Base-by-base conservation (phyloP, 495 filamentous ascomycete species). In the Xylaria acuta region DNA sequence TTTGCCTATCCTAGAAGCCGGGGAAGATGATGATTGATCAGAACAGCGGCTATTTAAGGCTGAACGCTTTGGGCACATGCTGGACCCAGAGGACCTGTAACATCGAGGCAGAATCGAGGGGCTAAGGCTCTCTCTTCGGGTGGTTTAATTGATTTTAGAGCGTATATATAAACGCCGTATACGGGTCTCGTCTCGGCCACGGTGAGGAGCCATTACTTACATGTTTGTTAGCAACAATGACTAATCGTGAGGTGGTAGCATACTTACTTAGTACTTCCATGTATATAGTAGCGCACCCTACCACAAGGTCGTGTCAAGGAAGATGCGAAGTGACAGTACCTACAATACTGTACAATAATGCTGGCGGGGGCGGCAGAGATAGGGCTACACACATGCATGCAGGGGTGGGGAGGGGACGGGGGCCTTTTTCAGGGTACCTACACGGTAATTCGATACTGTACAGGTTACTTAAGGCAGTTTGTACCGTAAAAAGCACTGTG, bases 1-100 rank as follows among this genome's bases (percentile, higher is more conserved):
- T 69, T 60, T 69, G 27, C 38, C 67, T 36, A n/a, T 45, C 51
- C 38, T 30, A 58, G 67, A 60, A 69, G 67, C 67, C 36, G 67
- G 67, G 67, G 53, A 69, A 60, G 40, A 36, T 22, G n/a, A 6
- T 38, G 63, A 65, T 65, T 47, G 63, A 65, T 47, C 63, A 65
- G 63, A 14, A 20, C 40, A 30, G 41, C 30, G 40, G 58, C 32
- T 56, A 56, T 7, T 18, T 56, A 56, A 56, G 53, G 53, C 53
- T 56, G 53, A 56, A 54, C 22, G n/a, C 51, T 16, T 30, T 27
- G 51, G 12, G 9, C 14, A 30, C 53, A 7, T 32, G 32, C 5
- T n/a, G n/a, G n/a, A n/a, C n/a, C n/a, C n/a, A n/a, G n/a, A n/a
- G n/a, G n/a, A n/a, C n/a, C n/a, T n/a, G n/a, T n/a, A n/a, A n/a